phyloP scores from a whole-genome alignment of 768 basidiomycete species.

The Omphalotus guepiniiformis region DNA sequence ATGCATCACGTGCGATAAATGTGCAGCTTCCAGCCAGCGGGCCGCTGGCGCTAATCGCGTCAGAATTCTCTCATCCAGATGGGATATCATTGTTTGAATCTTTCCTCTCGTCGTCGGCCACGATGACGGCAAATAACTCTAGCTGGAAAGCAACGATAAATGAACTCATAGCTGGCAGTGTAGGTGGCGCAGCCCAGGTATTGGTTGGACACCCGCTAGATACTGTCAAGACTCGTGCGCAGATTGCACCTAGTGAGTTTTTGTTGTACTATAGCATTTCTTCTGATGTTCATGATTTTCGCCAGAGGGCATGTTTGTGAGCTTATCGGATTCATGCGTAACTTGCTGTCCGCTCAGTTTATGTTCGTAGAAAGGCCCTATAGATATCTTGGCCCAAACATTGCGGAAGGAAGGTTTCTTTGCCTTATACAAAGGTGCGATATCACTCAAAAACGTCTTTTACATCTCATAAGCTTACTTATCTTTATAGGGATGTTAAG shows the following conservation, averaged over 20 bases:
- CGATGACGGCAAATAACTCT: conserved; percentile 11
- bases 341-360: background rate
- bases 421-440: conserved; percentile 88
- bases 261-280: too few species aligned
- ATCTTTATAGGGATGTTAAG: conserved; percentile 74
- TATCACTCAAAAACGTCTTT: background rate
- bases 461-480: background rate
- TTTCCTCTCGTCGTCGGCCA: background rate
- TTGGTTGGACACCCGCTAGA: conserved; percentile 92
- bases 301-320: conserved; percentile 86
- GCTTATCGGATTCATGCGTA: conserved; percentile 23
- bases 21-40: background rate
- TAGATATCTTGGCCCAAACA: conserved; percentile 86
- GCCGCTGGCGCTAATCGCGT: background rate
- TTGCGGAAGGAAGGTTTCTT: conserved; percentile 86
- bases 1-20: background rate
- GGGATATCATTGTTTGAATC: background rate
- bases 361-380: conserved; percentile 83
- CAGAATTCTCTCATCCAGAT: conserved; percentile 1
- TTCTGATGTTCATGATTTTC: background rate
- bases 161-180: conserved; percentile 83
- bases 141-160: conserved; percentile 56
- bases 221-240: conserved; percentile 85
- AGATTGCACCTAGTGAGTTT: conserved; percentile 75
- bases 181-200: conserved; percentile 93